phyloP scores from a whole-genome alignment of 2,329 filamentous ascomycete genomes.

The Elsinoe australis region DNA sequence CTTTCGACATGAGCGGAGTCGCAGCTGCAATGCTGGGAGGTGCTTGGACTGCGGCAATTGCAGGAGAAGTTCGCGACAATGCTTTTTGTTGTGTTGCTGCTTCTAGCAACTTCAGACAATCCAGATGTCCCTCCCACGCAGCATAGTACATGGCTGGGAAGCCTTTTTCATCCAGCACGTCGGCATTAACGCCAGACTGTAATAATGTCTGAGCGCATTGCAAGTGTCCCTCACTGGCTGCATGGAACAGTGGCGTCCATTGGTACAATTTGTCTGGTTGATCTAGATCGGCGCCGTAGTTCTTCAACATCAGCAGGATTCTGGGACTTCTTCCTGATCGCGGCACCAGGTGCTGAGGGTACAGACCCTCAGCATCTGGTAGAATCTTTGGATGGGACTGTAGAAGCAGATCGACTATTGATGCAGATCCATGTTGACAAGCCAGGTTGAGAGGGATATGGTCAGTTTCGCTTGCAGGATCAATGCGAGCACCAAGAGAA shows the following conservation, averaged over 20 bases:
- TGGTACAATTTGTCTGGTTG: conserved; percentile 93
- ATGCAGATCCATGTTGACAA: conserved; percentile 82
- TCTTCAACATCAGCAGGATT: conserved; percentile 69
- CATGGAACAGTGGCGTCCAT: conserved; percentile 94
- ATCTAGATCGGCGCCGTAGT: conserved; percentile 82
- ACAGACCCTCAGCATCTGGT: conserved; percentile 92
- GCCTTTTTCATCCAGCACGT: conserved; percentile 82
- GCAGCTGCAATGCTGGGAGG: conserved; percentile 34
- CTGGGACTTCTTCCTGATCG: conserved; percentile 75
- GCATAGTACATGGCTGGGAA: conserved; percentile 97
- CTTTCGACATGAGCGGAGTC: conserved; percentile 49
- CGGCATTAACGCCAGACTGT: conserved; percentile 67
- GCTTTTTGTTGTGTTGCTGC: conserved; percentile 38
- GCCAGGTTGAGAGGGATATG: conserved; percentile 92
- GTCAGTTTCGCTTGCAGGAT: conserved; percentile 77
- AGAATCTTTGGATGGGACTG: conserved; percentile 72
- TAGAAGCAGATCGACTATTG: conserved; percentile 77
- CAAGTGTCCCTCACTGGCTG: conserved; percentile 91
- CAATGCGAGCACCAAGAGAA: conserved; percentile 69
- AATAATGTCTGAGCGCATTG: conserved; percentile 76
- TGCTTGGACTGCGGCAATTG: conserved; percentile 27
- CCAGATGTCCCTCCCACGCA: conserved; percentile 91
- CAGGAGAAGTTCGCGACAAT: conserved; percentile 36
- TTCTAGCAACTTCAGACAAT: conserved; percentile 84
- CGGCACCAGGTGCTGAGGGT: conserved; percentile 93